phyloP scores from a whole-genome alignment of 352 stramenopile species.

The Thalassiosira hispida region DNA sequence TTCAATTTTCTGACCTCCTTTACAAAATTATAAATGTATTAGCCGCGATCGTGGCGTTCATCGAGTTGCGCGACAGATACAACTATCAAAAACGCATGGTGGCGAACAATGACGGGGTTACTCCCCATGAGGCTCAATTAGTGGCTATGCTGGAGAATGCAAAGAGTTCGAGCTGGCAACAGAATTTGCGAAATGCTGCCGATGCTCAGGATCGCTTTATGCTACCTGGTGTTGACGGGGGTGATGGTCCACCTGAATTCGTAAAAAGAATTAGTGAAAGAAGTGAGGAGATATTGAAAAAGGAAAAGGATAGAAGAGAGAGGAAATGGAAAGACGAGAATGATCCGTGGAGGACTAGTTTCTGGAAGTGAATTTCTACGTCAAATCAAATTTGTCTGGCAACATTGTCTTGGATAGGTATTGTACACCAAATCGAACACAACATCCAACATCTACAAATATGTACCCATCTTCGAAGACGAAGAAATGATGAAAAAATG shows the following conservation, averaged over 20 bases:
- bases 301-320: constrained; percentile 49
- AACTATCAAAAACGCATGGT: background rate
- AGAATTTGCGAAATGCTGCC: constrained; percentile 70
- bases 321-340: constrained; percentile 23
- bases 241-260: constrained; percentile 47
- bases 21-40: background rate
- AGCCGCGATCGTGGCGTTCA: constrained; percentile 28
- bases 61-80: constrained; percentile 28
- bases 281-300: constrained; percentile 60
- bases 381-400: background rate
- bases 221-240: constrained; percentile 45
- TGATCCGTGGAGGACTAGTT: constrained; percentile 35
- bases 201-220: constrained; percentile 72
- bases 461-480: too few species aligned
- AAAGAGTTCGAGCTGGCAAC: constrained; percentile 58
- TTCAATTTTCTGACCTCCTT: background rate
- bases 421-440: background rate
- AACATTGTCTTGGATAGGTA: background rate
- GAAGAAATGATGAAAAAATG: too few species aligned
- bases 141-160: constrained; percentile 78
- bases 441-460: too few species aligned
- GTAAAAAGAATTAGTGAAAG: constrained; percentile 64
- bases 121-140: constrained; percentile 39
- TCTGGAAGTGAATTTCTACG: constrained; percentile 35
- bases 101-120: constrained; percentile 6